Percentiles rank a stretch among this genome's conserved stretches.
phyloP scores from a whole-genome alignment of 768 basidiomycete species.

The Podaxis sp. region DNA sequence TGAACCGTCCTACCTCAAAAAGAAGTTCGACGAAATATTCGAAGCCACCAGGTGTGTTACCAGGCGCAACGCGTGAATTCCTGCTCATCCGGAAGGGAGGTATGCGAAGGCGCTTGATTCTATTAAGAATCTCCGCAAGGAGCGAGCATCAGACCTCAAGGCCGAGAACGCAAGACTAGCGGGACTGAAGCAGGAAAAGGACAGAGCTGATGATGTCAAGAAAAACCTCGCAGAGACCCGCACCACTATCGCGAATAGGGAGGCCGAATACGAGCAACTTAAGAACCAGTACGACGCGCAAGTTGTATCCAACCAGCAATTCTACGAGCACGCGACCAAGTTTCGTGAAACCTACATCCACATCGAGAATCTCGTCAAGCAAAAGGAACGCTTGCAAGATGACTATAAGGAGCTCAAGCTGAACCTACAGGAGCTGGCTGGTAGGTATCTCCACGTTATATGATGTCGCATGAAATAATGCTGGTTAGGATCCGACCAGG shows the following conservation, averaged over 20 bases:
- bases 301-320: slow-evolving; percentile 69
- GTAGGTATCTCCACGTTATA: slow-evolving; percentile 34
- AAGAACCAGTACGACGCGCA: slow-evolving; percentile 64
- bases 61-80: background rate
- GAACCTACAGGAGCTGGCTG: slow-evolving; percentile 66
- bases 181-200: slow-evolving; percentile 77
- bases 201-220: slow-evolving; percentile 82
- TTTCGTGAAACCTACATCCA: slow-evolving; percentile 84
- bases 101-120: slow-evolving; percentile 96
- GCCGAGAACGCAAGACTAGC: slow-evolving; percentile 87
- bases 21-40: slow-evolving; percentile 99
- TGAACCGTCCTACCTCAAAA: slow-evolving; percentile 89
- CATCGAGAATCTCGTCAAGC: slow-evolving; percentile 61
- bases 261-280: slow-evolving; percentile 71
- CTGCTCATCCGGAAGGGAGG: slow-evolving; percentile 37
- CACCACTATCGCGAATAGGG: slow-evolving; percentile 62
- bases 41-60: slow-evolving; percentile 84
- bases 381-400: slow-evolving; percentile 57
- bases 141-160: slow-evolving; percentile 87
- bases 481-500: slow-evolving; percentile 66
- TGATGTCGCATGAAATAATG: background rate
- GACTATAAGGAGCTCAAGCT: slow-evolving; percentile 64
- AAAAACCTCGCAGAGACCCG: slow-evolving; percentile 62
- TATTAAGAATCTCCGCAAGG: slow-evolving; percentile 89
- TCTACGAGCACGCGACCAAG: slow-evolving; percentile 79